Evolutionary conservation across 257 asterid species (phyloP).

Genomic region (Avicennia marina): DNA sequence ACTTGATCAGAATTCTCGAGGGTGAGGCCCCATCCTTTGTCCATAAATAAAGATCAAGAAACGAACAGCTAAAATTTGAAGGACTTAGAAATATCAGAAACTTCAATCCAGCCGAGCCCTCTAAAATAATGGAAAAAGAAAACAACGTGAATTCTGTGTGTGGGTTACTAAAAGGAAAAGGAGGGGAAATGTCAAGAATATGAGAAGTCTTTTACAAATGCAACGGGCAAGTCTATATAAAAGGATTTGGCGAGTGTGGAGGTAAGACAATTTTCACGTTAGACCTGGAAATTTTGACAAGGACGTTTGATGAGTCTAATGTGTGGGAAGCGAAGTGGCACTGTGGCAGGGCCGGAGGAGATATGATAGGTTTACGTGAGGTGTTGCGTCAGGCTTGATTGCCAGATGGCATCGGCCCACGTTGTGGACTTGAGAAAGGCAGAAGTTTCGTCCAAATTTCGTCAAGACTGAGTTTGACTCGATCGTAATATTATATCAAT

Average conservation of each 20-base stretch:
- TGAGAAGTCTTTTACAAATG: constrained; percentile 49
- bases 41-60: too few relatives aligned
- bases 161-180: too few relatives aligned
- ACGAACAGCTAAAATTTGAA: too few relatives aligned
- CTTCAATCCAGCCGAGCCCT: too few relatives aligned
- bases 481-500: too few relatives aligned
- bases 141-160: too few relatives aligned
- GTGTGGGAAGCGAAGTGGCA: constrained; percentile 25
- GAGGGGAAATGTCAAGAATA: constrained; percentile 21
- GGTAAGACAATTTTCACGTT: constrained; percentile 10
- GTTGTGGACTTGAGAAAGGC: constrained; percentile 17
- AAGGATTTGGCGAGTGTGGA: constrained; percentile 21
- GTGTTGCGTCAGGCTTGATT: constrained; percentile 55
- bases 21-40: too few relatives aligned
- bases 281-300: constrained; percentile 26
- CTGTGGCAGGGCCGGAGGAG: constrained; percentile 15
- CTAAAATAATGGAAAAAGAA: too few relatives aligned
- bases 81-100: too few relatives aligned
- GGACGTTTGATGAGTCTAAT: constrained; percentile 1
- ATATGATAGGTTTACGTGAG: constrained; percentile 48
- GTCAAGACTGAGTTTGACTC: constrained; percentile 65
- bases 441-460: constrained; percentile 48
- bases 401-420: constrained; percentile 55
- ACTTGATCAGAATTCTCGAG: too few relatives aligned
- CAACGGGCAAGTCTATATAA: constrained; percentile 35